Evolutionary conservation across 2,329 filamentous ascomycete species (phyloP), one percentile per base, ranked within the genome.

Genomic region (Colletotrichum simmondsii): DNA sequence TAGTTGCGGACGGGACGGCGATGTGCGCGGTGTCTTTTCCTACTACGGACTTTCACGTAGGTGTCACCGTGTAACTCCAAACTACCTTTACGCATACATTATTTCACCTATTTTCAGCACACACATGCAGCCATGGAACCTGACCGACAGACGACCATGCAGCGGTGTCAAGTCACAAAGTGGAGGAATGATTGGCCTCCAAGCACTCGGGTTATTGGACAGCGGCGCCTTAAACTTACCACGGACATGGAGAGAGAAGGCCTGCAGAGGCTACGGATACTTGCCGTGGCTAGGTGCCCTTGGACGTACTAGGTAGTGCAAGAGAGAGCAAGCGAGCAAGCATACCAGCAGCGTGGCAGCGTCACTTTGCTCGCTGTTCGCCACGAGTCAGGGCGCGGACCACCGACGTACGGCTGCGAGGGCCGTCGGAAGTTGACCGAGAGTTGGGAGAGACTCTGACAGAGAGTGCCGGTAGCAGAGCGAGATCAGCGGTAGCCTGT

Each of bases 351-450:
- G 37, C 11, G 32, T 42, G 37, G 37, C 14, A 46, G 28, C 42
- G 26, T 54, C 12, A 22, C 24, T 49, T 6, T 65, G 22, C 16
- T 30, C 5, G 53, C 37, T 42, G 30, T 61, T 65, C 26, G 54
- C 66, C 70, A 70, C 70, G 70, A 72, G 70, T 72, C 70, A 72
- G 68, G 56, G 42, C 22, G 37, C 54, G 65, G 49, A 37, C 68
- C 67, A 53, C 42, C 53, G 60, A 46, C 14, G 22, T 37, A 14
- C 32, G 19, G 58, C 35, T 26, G 26, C 42, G 24, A 49, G 30
- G 24, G 26, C 19, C 22, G 35, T 52, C 70, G 72, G 72, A 74
- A 74, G 72, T 74, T 74, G 72, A 72, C 72, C 72, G 72, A 74
- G 68, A 14, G 52, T 14, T 37, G 64, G 63, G 59, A 16, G 35